Conservation (phyloP, 345 rosid genomes). For the Pseudoturritis turrita region DNA sequence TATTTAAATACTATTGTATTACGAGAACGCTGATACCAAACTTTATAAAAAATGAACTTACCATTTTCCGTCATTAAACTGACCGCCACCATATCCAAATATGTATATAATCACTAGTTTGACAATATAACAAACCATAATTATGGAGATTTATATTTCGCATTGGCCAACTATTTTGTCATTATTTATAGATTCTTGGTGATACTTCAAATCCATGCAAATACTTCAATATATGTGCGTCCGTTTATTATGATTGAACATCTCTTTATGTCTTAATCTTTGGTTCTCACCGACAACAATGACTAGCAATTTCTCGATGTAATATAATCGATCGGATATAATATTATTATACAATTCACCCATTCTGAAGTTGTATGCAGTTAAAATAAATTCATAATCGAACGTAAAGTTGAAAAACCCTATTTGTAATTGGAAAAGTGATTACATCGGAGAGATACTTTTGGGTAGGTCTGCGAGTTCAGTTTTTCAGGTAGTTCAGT, state of each 20-base stretch:
- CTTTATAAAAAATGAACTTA: neutral
- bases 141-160: neutral
- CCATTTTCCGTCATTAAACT: neutral
- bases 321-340: too few relatives aligned
- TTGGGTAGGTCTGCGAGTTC: too few relatives aligned
- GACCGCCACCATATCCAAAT: neutral
- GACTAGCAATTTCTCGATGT: neutral
- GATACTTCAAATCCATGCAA: slow-evolving; percentile 23
- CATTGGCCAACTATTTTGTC: neutral
- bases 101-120: neutral
- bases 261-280: neutral
- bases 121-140: slow-evolving; percentile 10
- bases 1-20: neutral
- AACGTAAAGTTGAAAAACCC: too few relatives aligned
- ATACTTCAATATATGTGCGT: neutral
- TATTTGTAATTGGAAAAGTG: too few relatives aligned
- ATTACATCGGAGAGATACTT: too few relatives aligned
- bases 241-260: neutral
- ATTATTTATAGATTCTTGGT: slow-evolving; percentile 14
- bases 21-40: neutral
- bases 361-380: too few relatives aligned
- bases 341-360: too few relatives aligned
- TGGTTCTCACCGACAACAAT: slow-evolving; percentile 17
- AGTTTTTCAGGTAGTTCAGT: too few relatives aligned
- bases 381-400: too few relatives aligned